Base-by-base conservation (phyloP, 176 grass and related monocot species). In the Cenchrus americanus region DNA sequence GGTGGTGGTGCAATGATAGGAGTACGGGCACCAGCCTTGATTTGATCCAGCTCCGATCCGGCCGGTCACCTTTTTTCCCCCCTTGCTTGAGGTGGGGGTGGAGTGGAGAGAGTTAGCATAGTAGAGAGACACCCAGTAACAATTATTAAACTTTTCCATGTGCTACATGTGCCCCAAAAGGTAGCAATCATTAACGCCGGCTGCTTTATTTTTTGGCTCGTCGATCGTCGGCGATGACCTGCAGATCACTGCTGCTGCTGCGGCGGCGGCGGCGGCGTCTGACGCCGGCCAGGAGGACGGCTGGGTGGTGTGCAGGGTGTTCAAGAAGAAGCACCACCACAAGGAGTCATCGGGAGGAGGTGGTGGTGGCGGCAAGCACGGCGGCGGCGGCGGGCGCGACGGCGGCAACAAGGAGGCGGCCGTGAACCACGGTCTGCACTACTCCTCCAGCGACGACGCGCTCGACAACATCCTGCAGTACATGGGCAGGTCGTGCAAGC, bases 261-360 rank as follows among this genome's bases (percentile, higher is more conserved):
- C 75, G 40, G 30, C 44, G 7, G 44, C 69, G 11, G 66, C 40
- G 10, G 66, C 66, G 3, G 32, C 82, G 49, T 18, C 73, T 51
- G 96, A 98, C 76, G 80, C 66, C 73, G 88, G 80, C 41, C 93
- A 95, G 88, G 96, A 98, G 62, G 96, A 98, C 37, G 96, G 96
- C 5, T 98, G 96, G 96, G 96, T 98, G 50, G 96, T 98, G 37
- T 98, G 96, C 86, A 87, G 95, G 46, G 95, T 97, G 71, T 98
- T 98, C 93, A 98, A 98, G 87, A 98, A 98, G 87, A 98, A 98
- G 87, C 90, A 92, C 87, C 91, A 95, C 82, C 87, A 88, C 66
- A 98, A 95, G 87, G 82, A 88, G 24, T 78, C 71, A 5, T 68
- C 54, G 8, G 43, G 34, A 4, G 4, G 34, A 3, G 69, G 90